These are phyloP conservation scores for Penicillium antarcticum DNA, from an alignment of 495 filamentous ascomycete genomes.

Conservation along the genomic window DNA sequence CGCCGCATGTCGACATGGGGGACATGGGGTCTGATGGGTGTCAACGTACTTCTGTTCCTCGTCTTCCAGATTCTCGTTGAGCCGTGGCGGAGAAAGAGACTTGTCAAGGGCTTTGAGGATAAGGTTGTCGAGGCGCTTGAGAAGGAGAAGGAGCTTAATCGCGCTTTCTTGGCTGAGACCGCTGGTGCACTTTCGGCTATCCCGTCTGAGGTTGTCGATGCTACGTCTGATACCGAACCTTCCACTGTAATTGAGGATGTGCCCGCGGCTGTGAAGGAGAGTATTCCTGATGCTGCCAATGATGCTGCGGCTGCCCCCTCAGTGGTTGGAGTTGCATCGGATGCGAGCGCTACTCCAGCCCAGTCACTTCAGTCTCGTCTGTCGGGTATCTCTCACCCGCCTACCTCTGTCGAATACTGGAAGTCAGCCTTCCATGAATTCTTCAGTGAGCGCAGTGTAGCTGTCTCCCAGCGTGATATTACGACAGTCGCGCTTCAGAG, in stretches of 20 bases:
- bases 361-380: slow-evolving; percentile 25
- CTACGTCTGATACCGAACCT: slow-evolving; percentile 3
- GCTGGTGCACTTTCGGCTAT: slow-evolving; percentile 11
- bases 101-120: slow-evolving; percentile 32
- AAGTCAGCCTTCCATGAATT: slow-evolving; percentile 45
- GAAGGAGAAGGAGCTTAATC: slow-evolving; percentile 53
- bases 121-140: slow-evolving; percentile 62
- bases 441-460: slow-evolving; percentile 67
- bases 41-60: slow-evolving; percentile 88
- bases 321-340: slow-evolving; percentile 2
- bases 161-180: slow-evolving; percentile 20
- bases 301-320: slow-evolving; percentile 2
- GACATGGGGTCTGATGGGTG: slow-evolving; percentile 95
- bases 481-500: slow-evolving; percentile 69
- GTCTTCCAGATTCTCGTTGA: slow-evolving; percentile 90
- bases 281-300: not conserved
- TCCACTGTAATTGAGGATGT: not conserved
- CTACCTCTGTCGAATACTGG: slow-evolving; percentile 43
- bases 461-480: slow-evolving; percentile 68
- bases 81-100: slow-evolving; percentile 78
- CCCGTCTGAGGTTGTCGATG: slow-evolving; percentile 12
- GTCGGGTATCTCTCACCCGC: slow-evolving; percentile 17
- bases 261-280: not conserved
- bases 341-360: slow-evolving; percentile 5
- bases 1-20: slow-evolving; percentile 95